These are phyloP conservation scores for Gloeophyllum trabeum DNA, from an alignment of 768 basidiomycete genomes.

Conservation along the genomic window DNA sequence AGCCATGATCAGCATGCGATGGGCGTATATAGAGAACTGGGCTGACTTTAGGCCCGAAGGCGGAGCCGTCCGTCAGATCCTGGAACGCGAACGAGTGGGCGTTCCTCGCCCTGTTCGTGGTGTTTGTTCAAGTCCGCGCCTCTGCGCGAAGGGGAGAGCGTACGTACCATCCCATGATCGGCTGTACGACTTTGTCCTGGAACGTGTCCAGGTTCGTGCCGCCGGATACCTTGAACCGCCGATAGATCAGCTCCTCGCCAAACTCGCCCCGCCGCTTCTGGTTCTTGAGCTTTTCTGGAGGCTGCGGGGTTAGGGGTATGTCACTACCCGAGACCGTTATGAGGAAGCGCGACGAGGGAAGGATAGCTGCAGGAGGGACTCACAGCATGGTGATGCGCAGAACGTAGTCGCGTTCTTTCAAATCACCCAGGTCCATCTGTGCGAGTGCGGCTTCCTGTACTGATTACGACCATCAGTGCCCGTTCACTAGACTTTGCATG, in stretches of 20 bases:
- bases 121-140: no score
- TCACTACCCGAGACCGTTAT: no score
- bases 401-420: constrained; percentile 13
- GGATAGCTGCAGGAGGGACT: no score
- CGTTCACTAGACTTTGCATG: background rate
- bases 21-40: no score
- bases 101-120: constrained; percentile 14
- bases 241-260: no score
- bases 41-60: constrained; percentile 22
- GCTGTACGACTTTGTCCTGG: constrained; percentile 23
- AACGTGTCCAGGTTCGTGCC: constrained; percentile 21
- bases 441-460: no score
- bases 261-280: constrained; percentile 14
- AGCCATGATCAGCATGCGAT: no score
- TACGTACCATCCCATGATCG: constrained; percentile 19
- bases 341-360: no score
- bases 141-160: background rate
- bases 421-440: constrained; percentile 8
- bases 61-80: constrained; percentile 19
- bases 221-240: constrained; percentile 20
- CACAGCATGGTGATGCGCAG: constrained; percentile 12
- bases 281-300: constrained; percentile 3
- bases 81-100: constrained; percentile 21
- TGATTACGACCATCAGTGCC: constrained; percentile 7
- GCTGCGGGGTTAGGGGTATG: no score